Conservation (phyloP, 768 basidiomycete species). For the Termitomyces sp. region DNA sequence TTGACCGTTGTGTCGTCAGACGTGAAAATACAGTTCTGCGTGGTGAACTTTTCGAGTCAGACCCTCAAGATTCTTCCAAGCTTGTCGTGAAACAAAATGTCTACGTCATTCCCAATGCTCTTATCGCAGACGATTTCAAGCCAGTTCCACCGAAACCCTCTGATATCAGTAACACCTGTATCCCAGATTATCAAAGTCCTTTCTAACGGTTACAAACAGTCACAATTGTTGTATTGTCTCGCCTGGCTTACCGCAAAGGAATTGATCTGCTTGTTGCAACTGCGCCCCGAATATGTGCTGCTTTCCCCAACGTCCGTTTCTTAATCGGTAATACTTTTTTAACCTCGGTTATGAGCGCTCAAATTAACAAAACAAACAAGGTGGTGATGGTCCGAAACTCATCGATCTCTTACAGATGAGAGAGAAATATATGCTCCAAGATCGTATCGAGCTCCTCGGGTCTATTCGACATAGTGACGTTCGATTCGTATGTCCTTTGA, state of each 20-base stretch:
- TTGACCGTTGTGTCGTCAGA: conserved; percentile 33
- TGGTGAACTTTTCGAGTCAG: conserved; percentile 63
- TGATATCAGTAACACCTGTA: conserved; percentile 48
- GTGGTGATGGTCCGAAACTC: conserved; percentile 93
- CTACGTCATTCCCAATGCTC: conserved; percentile 91
- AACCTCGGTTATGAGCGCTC: not conserved
- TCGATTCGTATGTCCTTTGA: conserved; percentile 57
- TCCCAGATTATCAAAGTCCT: not conserved
- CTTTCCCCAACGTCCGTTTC: conserved; percentile 85
- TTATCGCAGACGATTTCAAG: conserved; percentile 82
- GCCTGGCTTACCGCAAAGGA: conserved; percentile 93
- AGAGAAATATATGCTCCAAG: conserved; percentile 85
- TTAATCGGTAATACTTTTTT: conserved; percentile 56
- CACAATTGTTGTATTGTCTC: conserved; percentile 85
- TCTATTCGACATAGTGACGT: conserved; percentile 78
- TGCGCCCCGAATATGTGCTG: conserved; percentile 81
- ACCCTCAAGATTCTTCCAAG: conserved; percentile 35
- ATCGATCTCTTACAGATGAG: conserved; percentile 94
- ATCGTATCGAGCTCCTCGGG: conserved; percentile 87
- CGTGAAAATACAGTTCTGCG: conserved; percentile 97
- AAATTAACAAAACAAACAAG: conserved; percentile 27
- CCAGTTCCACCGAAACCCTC: conserved; percentile 47
- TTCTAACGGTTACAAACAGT: conserved; percentile 31
- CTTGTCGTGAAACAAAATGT: conserved; percentile 52
- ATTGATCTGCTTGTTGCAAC: conserved; percentile 93